These are phyloP conservation scores for Xerocomellus chrysenteron DNA, from an alignment of 768 basidiomycete genomes.

Conservation along the genomic window DNA sequence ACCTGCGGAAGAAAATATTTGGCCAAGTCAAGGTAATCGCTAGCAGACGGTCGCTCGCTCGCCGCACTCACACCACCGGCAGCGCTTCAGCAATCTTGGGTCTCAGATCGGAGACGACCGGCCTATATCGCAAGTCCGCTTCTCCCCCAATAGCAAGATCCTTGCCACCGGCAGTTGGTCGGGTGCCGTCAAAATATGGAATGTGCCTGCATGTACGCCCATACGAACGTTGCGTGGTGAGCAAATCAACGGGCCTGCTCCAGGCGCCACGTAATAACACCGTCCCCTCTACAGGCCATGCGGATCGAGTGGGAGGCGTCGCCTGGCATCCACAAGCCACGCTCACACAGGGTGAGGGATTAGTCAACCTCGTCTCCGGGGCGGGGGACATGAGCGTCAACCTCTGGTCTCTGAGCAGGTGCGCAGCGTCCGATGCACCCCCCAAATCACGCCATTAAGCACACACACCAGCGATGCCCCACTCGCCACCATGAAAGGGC, in stretches of 20 bases:
- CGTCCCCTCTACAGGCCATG: conserved; percentile 57
- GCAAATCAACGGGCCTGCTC: conserved; percentile 9
- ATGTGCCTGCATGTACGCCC: conserved; percentile 85
- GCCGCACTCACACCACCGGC: not conserved
- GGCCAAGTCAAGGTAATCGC: conserved; percentile 77
- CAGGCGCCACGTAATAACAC: conserved; percentile 4
- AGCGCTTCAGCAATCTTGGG: conserved; percentile 91
- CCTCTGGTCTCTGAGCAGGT: conserved; percentile 90
- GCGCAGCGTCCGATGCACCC: conserved; percentile 13
- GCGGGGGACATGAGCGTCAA: conserved; percentile 85
- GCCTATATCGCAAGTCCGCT: conserved; percentile 90
- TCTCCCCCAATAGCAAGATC: conserved; percentile 86
- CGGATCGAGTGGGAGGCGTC: conserved; percentile 89
- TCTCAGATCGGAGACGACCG: conserved; percentile 98
- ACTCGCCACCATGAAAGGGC: conserved; percentile 83
- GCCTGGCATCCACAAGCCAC: conserved; percentile 98
- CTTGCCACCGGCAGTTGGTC: conserved; percentile 97
- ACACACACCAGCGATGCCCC: conserved; percentile 66
- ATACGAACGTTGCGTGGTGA: conserved; percentile 73
- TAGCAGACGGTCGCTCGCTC: not conserved
- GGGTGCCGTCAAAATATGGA: conserved; percentile 93
- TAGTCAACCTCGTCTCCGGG: conserved; percentile 86
- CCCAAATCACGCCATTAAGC: conserved; percentile 4
- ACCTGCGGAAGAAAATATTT: conserved; percentile 89
- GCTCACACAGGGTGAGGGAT: conserved; percentile 55